Base-by-base conservation (phyloP, 805 yeast species). In the Wickerhamomyces alni region DNA sequence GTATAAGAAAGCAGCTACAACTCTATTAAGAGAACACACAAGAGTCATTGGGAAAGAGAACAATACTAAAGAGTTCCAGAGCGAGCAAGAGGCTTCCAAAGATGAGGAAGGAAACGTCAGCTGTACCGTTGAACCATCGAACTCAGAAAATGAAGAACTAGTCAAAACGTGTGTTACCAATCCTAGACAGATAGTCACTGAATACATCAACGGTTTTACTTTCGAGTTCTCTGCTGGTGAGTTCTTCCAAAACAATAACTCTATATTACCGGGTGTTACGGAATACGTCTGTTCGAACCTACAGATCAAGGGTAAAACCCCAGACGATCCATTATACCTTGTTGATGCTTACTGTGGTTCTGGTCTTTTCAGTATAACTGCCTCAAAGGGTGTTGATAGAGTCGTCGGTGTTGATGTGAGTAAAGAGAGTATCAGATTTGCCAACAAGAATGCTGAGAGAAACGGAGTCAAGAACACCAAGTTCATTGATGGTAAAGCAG, bases 331-430 rank as follows among this genome's bases (percentile, higher is more conserved):
- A 24, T 75, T 77, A 52, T 87, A 80, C 56, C 65, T 89, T 36
- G 95, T 89, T 21, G 98, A 89, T 61, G 95, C 97, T 0, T 89
- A 89, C 65, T 89, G 98, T 69, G 98, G 98, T 2, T 85, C 95
- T 3, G 99, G 99, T 0, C 67, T 93, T 32, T 93, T 93, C 62
- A 84, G 94, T 45, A 81, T 93, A 42, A 80, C 96, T 8, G 82
- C 95, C 51, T 82, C 93, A 22, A 63, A 72, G 17, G 81, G 84
- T 15, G 95, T 89, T n/a, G 82, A 82, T 33, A 73, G 74, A 51
- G 95, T 87, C 3, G 75, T 87, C 45, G 99, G 99, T 26, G 98
- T 91, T 22, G 99, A 91, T 60, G 88, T 91, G 11, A 80, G 93
- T 38, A 89, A 88, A 22, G 95, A 88, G 51, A 82, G 94, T 38